A percentile compares a stretch with the other conserved stretches of the same genome.
These are phyloP conservation scores for Aspergillus pseudotamarii DNA, from an alignment of 2,329 filamentous ascomycete genomes.

Conservation along the genomic window DNA sequence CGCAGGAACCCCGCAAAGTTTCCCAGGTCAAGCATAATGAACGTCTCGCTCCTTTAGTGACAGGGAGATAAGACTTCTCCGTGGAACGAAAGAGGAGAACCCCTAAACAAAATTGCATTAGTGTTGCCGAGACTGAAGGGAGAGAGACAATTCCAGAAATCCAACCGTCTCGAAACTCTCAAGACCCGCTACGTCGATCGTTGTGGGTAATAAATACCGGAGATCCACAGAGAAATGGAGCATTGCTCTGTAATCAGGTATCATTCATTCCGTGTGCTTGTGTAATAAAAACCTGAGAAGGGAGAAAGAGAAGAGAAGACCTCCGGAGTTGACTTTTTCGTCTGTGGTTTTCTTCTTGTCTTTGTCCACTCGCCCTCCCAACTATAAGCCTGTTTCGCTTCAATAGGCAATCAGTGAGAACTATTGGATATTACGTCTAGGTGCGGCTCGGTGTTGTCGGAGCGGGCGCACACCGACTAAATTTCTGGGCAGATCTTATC, in stretches of 20 bases:
- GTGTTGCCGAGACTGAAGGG: conserved; percentile 4
- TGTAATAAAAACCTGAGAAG: not conserved
- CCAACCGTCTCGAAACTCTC: not conserved
- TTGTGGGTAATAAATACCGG: conserved; percentile 3
- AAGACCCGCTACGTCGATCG: conserved; percentile 7
- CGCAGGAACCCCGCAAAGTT: not conserved
- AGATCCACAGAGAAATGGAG: not conserved
- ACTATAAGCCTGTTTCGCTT: not conserved
- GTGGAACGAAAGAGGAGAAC: not conserved
- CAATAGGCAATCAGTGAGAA: not conserved
- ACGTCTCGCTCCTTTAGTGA: conserved; percentile 25
- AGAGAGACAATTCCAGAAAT: conserved; percentile 8
- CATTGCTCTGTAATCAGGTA: not conserved
- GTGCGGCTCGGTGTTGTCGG: conserved; percentile 2
- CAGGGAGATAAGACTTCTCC: conserved; percentile 6
- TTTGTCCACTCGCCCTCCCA: not conserved
- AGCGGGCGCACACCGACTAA: not conserved
- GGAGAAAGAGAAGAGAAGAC: not conserved
- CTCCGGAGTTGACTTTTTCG: not conserved
- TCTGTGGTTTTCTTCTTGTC: not conserved
- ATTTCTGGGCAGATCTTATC: not conserved
- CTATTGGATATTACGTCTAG: not conserved
- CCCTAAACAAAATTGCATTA: conserved; percentile 1
- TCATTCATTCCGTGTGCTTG: not conserved
- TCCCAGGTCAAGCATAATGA: not conserved